Evolutionary conservation across 768 basidiomycete genomes (phyloP), one percentile per base, ranked within the genome.

Genomic region (Lactarius hengduanensis): DNA sequence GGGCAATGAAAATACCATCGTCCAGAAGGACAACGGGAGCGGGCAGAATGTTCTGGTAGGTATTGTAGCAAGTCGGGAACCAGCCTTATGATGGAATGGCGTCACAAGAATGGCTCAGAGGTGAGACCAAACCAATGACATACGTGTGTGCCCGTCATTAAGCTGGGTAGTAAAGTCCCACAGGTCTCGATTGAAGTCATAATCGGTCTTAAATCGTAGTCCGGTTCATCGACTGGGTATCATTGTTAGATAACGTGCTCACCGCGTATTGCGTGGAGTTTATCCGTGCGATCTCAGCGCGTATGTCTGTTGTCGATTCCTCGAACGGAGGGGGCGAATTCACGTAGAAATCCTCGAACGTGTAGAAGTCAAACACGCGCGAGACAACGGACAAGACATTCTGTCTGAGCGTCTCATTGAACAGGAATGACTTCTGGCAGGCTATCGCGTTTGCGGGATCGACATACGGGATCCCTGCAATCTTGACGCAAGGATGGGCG

Each of bases 71-170:
- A 38, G 76, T 69, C 0, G 85, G 83, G 75, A 82, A 81, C 81
- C 84, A 87, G 28, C 81, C 84, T 53, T 86, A 30, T 10, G 58
- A 41, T 18, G 20, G 32, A 20, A 60, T n/a, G 20, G 22, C 1
- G 30, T 22, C 34, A 30, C 6, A 32, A 32, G 47, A 9, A 20
- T 22, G 10, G 13, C 40, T 15, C 10, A 47, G 10, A 18, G 53
- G 13, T 5, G 16, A 41, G 4, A 34, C 6, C n/a, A 45, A 28
- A 22, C 26, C 22, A 28, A 66, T 8, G 41, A 72, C 80, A 34
- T 74, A 84, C 86, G 80, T 18, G 87, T 89, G 71, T 88, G 87
- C 5, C 87, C 87, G 70, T 88, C 86, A 71, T 89, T 88, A 55
- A 89, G 69, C 57, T 79, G 80, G n/a, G 79, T 84, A 0, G 80